Evolutionary conservation across 768 basidiomycete genomes (phyloP).

Genomic region (Auriculariales sp.): DNA sequence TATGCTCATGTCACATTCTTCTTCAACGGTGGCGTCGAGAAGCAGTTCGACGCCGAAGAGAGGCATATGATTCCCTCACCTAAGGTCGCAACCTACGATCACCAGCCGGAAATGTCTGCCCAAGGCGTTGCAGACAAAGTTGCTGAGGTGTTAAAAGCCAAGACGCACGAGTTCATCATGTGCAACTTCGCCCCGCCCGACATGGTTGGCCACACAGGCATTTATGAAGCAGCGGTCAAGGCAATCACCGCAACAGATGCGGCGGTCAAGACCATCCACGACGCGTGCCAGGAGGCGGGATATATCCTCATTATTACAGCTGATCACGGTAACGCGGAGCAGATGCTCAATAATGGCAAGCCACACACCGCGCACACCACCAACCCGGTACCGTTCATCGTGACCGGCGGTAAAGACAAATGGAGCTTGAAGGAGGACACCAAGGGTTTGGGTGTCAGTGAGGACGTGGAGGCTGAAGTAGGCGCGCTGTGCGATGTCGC

Average conservation of each 20-base stretch:
- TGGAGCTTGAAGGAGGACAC: slow-evolving; percentile 38
- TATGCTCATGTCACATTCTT: slow-evolving; percentile 97
- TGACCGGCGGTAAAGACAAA: slow-evolving; percentile 48
- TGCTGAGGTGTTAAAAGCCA: slow-evolving; percentile 60
- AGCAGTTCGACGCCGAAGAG: slow-evolving; percentile 73
- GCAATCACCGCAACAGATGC: slow-evolving; percentile 81
- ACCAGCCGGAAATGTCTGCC: slow-evolving; percentile 80
- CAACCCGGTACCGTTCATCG: slow-evolving; percentile 83
- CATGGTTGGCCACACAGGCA: slow-evolving; percentile 93
- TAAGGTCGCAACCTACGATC: slow-evolving; percentile 89
- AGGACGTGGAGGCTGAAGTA: slow-evolving; percentile 24
- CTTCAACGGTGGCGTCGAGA: slow-evolving; percentile 94
- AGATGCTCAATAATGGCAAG: slow-evolving; percentile 74
- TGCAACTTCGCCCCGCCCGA: slow-evolving; percentile 97
- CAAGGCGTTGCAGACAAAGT: slow-evolving; percentile 84
- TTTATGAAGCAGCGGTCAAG: slow-evolving; percentile 79
- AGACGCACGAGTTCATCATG: slow-evolving; percentile 81
- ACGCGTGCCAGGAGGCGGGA: slow-evolving; percentile 72
- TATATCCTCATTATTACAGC: slow-evolving; percentile 82
- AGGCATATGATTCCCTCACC: slow-evolving; percentile 83
- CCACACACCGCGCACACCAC: slow-evolving; percentile 90
- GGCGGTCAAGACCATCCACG: slow-evolving; percentile 77
- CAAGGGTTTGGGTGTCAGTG: slow-evolving; percentile 31
- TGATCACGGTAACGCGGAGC: slow-evolving; percentile 93
- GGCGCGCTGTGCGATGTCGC: slow-evolving; percentile 85